Evolutionary conservation across 495 filamentous ascomycete genomes (phyloP).

Genomic region (Usnea hakonensis): DNA sequence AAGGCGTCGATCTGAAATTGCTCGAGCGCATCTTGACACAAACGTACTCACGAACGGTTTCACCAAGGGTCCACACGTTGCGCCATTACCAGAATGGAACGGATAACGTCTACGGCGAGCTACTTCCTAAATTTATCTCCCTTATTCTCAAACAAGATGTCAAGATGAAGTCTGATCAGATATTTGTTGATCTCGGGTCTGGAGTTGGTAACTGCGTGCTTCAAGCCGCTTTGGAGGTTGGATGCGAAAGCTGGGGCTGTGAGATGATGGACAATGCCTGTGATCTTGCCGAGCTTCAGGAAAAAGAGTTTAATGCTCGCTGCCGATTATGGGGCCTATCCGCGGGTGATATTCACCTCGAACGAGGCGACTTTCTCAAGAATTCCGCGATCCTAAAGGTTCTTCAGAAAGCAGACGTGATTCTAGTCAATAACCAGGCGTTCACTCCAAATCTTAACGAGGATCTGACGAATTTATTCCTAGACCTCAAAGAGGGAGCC

Average conservation of each 20-base stretch:
- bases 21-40: conserved; percentile 79
- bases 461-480: conserved; percentile 77
- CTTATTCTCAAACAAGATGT: conserved; percentile 69
- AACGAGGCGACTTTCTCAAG: conserved; percentile 77
- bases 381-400: conserved; percentile 61
- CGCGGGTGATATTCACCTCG: conserved; percentile 68
- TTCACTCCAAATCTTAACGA: conserved; percentile 83
- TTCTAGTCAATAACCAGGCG: conserved; percentile 95
- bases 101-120: conserved; percentile 90
- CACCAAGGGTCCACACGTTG: conserved; percentile 72
- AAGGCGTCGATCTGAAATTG: conserved; percentile 57
- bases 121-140: conserved; percentile 75
- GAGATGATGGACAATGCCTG: conserved; percentile 88
- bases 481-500: conserved; percentile 89
- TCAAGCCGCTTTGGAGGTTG: conserved; percentile 87
- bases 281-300: conserved; percentile 76
- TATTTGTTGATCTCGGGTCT: conserved; percentile 90
- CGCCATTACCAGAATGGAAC: conserved; percentile 77
- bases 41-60: conserved; percentile 85
- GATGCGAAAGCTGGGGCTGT: conserved; percentile 92
- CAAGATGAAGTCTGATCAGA: conserved; percentile 63
- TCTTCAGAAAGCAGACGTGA: conserved; percentile 77
- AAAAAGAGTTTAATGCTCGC: conserved; percentile 74
- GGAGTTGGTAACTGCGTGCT: conserved; percentile 93
- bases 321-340: conserved; percentile 84